Evolutionary conservation across 768 basidiomycete genomes (phyloP), one percentile per base, ranked within the genome.

Genomic region (Panaeolus cyanescens): DNA sequence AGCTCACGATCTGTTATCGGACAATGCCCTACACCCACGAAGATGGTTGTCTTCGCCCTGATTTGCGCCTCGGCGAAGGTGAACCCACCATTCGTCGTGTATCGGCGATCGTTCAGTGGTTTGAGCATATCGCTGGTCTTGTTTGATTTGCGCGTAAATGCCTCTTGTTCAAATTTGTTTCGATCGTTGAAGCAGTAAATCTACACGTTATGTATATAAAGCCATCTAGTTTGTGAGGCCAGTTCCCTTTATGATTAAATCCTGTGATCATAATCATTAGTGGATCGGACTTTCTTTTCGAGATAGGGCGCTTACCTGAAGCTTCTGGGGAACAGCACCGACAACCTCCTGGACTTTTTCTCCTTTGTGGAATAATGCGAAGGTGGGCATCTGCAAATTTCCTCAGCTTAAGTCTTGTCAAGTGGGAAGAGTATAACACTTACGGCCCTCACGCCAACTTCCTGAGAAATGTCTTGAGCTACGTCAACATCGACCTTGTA

Each of bases 401-500:
- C 5, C 4, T 42, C 12, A 42, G 19, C 15, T 15, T 50, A 33
- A 25, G 10, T 1, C 32, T 32, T 45, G 56, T 36, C 7, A 10
- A 31, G n/a, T 5, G 34, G 32, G 36, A 30, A 31, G 17, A 22
- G 32, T 32, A 45, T 25, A 33, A 60, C 30, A 80, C 88, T 37
- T 70, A 90, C 89, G 56, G 86, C 87, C 60, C 83, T 79, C 58
- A 91, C 76, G 37, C 83, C 83, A 55, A 82, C 84, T 72, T 89
- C 87, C 61, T 83, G 72, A 0, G 83, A 69, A 54, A 90, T 83
- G 0, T 81, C 79, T 5, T 69, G 61, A 55, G 82, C 81, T 32
- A 75, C 77, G 65, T 94, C 92, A 30, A 91, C 83, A 64, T 94
- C 85, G 59, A 92, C 86, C 70, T 89, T 90, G 80, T 87, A 90